phyloP scores from a whole-genome alignment of 2,329 filamentous ascomycete species.

The Hymenoscyphus occultus region DNA sequence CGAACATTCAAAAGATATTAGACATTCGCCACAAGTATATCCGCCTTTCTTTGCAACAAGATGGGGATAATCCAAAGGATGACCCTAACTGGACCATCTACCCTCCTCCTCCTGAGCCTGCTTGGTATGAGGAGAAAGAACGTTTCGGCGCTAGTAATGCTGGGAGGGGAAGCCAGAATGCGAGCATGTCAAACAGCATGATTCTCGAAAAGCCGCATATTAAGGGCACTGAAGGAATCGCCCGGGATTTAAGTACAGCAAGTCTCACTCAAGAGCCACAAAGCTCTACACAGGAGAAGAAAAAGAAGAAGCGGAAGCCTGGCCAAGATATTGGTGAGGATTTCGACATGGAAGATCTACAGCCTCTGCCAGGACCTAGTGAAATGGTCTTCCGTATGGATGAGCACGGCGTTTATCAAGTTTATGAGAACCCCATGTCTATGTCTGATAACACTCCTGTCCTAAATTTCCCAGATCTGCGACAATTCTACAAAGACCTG shows the following conservation, averaged over 20 bases:
- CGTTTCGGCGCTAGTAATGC: constrained; percentile 20
- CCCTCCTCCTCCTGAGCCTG: constrained; percentile 84
- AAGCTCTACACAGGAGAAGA: constrained; percentile 41
- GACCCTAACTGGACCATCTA: constrained; percentile 82
- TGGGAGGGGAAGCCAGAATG: constrained; percentile 45
- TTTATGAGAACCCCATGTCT: constrained; percentile 70
- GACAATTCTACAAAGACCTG: constrained; percentile 94
- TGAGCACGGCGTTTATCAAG: constrained; percentile 83
- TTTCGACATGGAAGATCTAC: constrained; percentile 75
- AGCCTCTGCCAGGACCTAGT: constrained; percentile 69
- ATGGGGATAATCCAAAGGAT: constrained; percentile 85
- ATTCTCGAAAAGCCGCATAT: constrained; percentile 32
- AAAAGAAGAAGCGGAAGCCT: constrained; percentile 69
- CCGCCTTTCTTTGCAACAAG: constrained; percentile 74
- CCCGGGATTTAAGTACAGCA: constrained; percentile 19
- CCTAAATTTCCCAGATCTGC: constrained; percentile 81
- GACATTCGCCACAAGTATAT: constrained; percentile 90
- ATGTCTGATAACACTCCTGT: constrained; percentile 64
- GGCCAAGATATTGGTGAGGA: constrained; percentile 90
- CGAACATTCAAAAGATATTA: constrained; percentile 85
- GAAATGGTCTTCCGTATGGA: constrained; percentile 76
- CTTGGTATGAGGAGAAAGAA: constrained; percentile 64
- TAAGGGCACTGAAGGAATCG: constrained; percentile 21
- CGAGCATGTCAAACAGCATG: constrained; percentile 42
- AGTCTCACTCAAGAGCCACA: constrained; percentile 37